Conservation (phyloP, 1,284 basidiomycete genomes). For the Ceratorhiza oryzae-sativae region DNA sequence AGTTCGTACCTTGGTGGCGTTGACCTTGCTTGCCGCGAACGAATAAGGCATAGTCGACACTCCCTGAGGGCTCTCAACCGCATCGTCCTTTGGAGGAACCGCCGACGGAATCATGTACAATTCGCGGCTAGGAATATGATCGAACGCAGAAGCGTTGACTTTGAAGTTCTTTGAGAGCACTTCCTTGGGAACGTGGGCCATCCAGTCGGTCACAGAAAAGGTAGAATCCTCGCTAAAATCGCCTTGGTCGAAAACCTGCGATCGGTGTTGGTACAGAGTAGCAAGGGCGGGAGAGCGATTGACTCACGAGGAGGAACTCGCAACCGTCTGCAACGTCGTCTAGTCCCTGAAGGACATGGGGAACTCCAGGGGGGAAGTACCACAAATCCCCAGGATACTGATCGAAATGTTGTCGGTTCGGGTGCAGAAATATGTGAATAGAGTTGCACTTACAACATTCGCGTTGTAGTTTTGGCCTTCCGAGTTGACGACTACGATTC, state of each 20-base stretch:
- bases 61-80: constrained; percentile 60
- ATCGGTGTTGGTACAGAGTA: constrained; percentile 20
- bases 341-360: constrained; percentile 72
- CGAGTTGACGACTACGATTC: constrained; percentile 66
- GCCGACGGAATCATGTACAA: constrained; percentile 44
- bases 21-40: constrained; percentile 62
- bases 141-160: constrained; percentile 33
- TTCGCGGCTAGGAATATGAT: constrained; percentile 54
- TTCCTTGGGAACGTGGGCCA: constrained; percentile 64
- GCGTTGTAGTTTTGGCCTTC: constrained; percentile 68
- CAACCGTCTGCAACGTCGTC: constrained; percentile 62
- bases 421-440: too few relatives aligned
- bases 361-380: constrained; percentile 74
- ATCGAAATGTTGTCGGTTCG: not conserved
- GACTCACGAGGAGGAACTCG: constrained; percentile 72
- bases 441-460: constrained; percentile 57
- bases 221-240: constrained; percentile 61
- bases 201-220: constrained; percentile 61
- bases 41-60: constrained; percentile 60
- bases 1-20: constrained; percentile 52
- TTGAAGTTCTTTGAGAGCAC: constrained; percentile 54
- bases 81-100: constrained; percentile 41
- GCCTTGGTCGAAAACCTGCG: constrained; percentile 61
- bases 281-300: not conserved
- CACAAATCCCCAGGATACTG: constrained; percentile 47